phyloP scores from a whole-genome alignment of 1,284 basidiomycete species.

The Pseudozyma sp. region DNA sequence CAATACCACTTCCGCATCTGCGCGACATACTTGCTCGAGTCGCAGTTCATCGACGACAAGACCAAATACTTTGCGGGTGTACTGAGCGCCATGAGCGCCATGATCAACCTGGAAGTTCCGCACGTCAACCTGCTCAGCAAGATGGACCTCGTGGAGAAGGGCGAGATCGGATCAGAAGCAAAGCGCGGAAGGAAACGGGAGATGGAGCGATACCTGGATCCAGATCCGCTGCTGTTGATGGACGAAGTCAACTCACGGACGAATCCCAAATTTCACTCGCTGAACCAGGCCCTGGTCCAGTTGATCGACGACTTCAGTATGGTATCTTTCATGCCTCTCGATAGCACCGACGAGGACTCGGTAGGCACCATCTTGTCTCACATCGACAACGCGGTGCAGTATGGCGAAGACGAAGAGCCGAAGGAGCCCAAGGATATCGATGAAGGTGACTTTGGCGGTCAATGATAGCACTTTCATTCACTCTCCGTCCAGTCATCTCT shows the following conservation, averaged over 20 bases:
- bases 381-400: slow-evolving; percentile 97
- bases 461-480: not conserved
- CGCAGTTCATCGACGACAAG: slow-evolving; percentile 81
- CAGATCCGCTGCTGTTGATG: slow-evolving; percentile 91
- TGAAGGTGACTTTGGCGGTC: slow-evolving; percentile 51
- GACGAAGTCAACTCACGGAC: slow-evolving; percentile 75
- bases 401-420: slow-evolving; percentile 68
- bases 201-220: slow-evolving; percentile 86
- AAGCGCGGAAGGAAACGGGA: slow-evolving; percentile 62
- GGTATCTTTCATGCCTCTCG: slow-evolving; percentile 94
- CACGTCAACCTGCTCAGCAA: slow-evolving; percentile 99
- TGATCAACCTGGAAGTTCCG: slow-evolving; percentile 96
- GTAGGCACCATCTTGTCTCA: slow-evolving; percentile 91
- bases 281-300: slow-evolving; percentile 94
- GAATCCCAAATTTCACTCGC: slow-evolving; percentile 89
- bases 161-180: slow-evolving; percentile 73
- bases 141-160: slow-evolving; percentile 90
- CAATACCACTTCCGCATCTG: slow-evolving; percentile 66
- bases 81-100: slow-evolving; percentile 95
- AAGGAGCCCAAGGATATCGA: slow-evolving; percentile 68
- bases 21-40: slow-evolving; percentile 85
- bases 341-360: slow-evolving; percentile 89
- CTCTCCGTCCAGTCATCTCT: not conserved
- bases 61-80: slow-evolving; percentile 99
- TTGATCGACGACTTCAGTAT: slow-evolving; percentile 98